phyloP scores from a whole-genome alignment of 177 flowering plant genomes.

The Vitis hybrid region DNA sequence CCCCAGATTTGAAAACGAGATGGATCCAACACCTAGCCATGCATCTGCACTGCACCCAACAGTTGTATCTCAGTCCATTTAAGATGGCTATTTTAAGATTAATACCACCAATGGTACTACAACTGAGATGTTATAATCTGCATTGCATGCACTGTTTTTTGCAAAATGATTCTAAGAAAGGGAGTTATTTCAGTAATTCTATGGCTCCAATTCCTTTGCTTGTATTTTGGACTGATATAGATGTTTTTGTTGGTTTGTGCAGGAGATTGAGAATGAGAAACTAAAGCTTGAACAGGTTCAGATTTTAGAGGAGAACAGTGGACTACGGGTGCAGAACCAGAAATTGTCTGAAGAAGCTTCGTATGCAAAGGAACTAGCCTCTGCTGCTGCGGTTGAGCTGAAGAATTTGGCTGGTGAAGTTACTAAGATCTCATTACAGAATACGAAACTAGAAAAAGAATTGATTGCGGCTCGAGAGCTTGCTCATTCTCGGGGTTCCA shows the following conservation, averaged over 20 bases:
- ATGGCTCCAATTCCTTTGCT: background rate
- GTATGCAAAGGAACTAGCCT: slow-evolving; percentile 96
- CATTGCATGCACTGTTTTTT: too few relatives aligned
- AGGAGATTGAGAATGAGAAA: slow-evolving; percentile 89
- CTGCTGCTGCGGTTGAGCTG: slow-evolving; percentile 99
- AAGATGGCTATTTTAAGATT: too few relatives aligned
- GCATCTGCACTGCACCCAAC: too few relatives aligned
- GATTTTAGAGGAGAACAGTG: slow-evolving; percentile 79
- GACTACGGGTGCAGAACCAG: slow-evolving; percentile 80
- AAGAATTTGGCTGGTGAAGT: slow-evolving; percentile 94
- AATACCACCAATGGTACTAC: too few relatives aligned
- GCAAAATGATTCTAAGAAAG: too few relatives aligned
- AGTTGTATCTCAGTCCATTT: too few relatives aligned
- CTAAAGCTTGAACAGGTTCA: slow-evolving; percentile 72
- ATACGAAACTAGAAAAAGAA: slow-evolving; percentile 81
- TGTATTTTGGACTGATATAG: background rate
- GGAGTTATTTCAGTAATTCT: background rate
- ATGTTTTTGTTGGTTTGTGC: slow-evolving; percentile 12
- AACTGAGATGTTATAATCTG: too few relatives aligned
- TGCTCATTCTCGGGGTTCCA: slow-evolving; percentile 48
- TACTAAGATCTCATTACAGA: slow-evolving; percentile 83
- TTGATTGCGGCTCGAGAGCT: slow-evolving; percentile 62
- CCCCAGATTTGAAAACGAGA: too few relatives aligned
- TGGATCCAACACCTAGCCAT: too few relatives aligned
- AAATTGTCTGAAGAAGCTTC: slow-evolving; percentile 95